These are phyloP conservation scores for Prototheca cutis DNA, from an alignment of 163 green algal genomes.

Conservation along the genomic window DNA sequence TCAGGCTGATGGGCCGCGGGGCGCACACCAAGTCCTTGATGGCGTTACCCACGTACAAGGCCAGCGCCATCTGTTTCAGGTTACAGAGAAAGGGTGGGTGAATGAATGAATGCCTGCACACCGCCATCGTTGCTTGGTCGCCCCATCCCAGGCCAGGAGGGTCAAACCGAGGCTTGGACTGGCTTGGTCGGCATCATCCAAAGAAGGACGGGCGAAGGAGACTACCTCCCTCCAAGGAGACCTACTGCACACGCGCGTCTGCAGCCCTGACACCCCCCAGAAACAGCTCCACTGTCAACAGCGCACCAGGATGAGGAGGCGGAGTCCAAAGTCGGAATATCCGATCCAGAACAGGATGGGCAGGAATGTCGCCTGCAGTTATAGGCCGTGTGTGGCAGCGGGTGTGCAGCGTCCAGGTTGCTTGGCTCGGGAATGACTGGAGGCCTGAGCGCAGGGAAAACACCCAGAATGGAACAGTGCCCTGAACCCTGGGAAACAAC, in stretches of 20 bases:
- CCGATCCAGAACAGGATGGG: conserved; percentile 28
- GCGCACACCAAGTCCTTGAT: conserved; percentile 43
- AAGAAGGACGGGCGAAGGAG: no score
- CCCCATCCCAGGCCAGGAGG: no score
- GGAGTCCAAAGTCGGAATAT: conserved; percentile 21
- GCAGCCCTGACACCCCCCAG: no score
- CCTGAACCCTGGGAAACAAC: not conserved
- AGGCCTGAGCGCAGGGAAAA: no score
- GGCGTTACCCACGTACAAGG: conserved; percentile 40
- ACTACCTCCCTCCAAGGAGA: no score
- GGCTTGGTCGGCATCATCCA: not conserved
- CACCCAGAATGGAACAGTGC: not conserved
- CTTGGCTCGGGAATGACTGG: no score
- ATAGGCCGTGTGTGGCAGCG: not conserved
- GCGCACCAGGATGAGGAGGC: conserved; percentile 16
- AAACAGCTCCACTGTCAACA: not conserved
- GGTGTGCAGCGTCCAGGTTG: no score
- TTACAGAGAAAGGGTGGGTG: no score
- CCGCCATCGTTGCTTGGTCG: no score
- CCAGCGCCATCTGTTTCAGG: conserved; percentile 36
- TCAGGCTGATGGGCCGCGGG: conserved; percentile 26
- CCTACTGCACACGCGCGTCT: no score
- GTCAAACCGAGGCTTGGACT: no score
- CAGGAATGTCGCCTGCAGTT: conserved; percentile 25
- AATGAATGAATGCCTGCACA: no score